Evolutionary conservation across 2,329 filamentous ascomycete species (phyloP).

Genomic region (Sclerotinia trifoliorum): DNA sequence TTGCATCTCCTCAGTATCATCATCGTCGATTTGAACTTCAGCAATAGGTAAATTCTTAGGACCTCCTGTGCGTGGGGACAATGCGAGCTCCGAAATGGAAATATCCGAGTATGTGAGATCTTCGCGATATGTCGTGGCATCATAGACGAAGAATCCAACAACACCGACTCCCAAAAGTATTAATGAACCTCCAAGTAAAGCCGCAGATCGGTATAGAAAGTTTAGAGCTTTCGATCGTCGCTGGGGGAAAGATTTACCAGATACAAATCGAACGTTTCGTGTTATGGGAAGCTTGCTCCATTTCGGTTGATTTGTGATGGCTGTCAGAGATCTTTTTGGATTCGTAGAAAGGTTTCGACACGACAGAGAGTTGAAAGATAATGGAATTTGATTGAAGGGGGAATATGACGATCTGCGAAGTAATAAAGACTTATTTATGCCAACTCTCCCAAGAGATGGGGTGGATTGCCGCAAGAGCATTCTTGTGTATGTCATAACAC

Average conservation of each 20-base stretch:
- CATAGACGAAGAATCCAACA: constrained; percentile 87
- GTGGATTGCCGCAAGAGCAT: constrained; percentile 33
- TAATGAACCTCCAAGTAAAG: constrained; percentile 73
- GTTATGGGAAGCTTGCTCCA: constrained; percentile 18
- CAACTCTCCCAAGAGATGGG: constrained; percentile 29
- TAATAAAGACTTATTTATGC: constrained; percentile 14
- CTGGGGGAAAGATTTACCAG: constrained; percentile 54
- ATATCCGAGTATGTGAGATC: constrained; percentile 67
- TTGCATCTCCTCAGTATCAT: constrained; percentile 70
- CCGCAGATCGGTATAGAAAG: constrained; percentile 68
- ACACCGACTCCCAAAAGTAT: constrained; percentile 67
- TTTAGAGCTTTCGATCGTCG: constrained; percentile 50
- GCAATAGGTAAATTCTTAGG: constrained; percentile 94
- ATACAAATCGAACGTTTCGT: constrained; percentile 42
- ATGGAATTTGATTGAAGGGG: background rate
- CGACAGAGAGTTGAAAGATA: background rate
- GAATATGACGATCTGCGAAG: constrained; percentile 16
- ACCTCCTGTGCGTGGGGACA: constrained; percentile 78
- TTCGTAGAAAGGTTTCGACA: constrained; percentile 10
- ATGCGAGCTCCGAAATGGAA: constrained; percentile 77
- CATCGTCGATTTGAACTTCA: constrained; percentile 83
- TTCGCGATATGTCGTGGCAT: constrained; percentile 85
- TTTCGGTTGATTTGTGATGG: constrained; percentile 17
- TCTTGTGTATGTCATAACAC: constrained; percentile 10
- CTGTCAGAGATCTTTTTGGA: background rate